These are phyloP conservation scores for Parathielavia hyrcaniae DNA, from an alignment of 495 filamentous ascomycete species.

Conservation along the genomic window DNA sequence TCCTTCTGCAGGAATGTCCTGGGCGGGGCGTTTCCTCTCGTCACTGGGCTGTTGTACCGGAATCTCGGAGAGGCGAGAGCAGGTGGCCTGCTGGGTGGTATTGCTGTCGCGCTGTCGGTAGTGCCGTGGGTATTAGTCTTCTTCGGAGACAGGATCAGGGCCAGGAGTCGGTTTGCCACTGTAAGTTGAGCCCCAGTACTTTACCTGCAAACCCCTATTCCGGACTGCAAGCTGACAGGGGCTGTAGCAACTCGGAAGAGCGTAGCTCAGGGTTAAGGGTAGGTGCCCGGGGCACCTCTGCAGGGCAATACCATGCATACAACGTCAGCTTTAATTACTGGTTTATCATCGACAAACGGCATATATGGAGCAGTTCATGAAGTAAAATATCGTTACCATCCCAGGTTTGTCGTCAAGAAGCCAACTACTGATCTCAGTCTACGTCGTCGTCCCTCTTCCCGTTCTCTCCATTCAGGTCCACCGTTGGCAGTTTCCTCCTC, in stretches of 20 bases:
- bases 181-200: constrained; percentile 5
- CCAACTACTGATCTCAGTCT: constrained; percentile 18
- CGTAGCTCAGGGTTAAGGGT: not conserved
- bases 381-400: too few species aligned
- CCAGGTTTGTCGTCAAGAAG: too few species aligned
- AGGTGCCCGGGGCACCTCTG: not conserved
- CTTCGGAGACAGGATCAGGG: constrained; percentile 72
- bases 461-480: constrained; percentile 2
- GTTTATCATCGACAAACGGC: not conserved
- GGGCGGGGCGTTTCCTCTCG: constrained; percentile 74
- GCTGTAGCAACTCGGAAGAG: constrained; percentile 13
- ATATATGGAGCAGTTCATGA: not conserved
- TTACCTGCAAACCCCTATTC: not conserved
- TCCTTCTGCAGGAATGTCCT: constrained; percentile 78
- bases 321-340: not conserved
- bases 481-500: constrained; percentile 19
- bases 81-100: constrained; percentile 67
- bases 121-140: constrained; percentile 85
- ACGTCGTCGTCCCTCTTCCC: constrained; percentile 28
- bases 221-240: not conserved
- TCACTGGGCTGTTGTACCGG: constrained; percentile 64
- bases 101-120: constrained; percentile 62
- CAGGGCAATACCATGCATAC: not conserved
- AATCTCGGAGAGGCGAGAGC: constrained; percentile 67
- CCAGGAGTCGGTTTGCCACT: constrained; percentile 66